A percentile compares a stretch with the other conserved stretches of the same genome.
Conservation (phyloP, 768 basidiomycete genomes). For the Lentinus brumalis region DNA sequence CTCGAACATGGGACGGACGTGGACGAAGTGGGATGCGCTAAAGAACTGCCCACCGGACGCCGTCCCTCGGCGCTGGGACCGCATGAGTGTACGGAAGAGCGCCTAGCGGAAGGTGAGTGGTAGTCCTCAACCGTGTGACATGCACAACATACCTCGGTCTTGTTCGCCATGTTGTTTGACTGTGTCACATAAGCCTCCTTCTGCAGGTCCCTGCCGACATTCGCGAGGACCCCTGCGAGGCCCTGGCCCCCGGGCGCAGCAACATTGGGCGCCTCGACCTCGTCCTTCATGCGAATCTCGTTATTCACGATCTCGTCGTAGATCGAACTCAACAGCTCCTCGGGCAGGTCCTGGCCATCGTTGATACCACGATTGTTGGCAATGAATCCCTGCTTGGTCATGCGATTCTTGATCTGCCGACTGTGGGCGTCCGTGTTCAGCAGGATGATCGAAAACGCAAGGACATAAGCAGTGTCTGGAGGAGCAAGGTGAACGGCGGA, state of each 20-base stretch:
- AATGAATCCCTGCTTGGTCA: constrained; percentile 90
- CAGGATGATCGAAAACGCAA: constrained; percentile 94
- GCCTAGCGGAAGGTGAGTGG: constrained; percentile 50
- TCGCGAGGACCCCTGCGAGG: constrained; percentile 78
- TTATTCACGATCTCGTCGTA: constrained; percentile 90
- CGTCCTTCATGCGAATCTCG: constrained; percentile 99
- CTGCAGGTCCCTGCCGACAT: constrained; percentile 92
- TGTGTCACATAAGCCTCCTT: constrained; percentile 95
- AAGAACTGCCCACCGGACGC: constrained; percentile 87
- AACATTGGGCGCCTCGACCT: constrained; percentile 65
- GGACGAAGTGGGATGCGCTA: constrained; percentile 93
- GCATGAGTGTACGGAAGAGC: constrained; percentile 89
- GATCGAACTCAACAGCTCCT: constrained; percentile 75
- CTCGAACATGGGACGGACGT: constrained; percentile 98
- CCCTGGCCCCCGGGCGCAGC: constrained; percentile 57
- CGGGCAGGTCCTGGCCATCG: constrained; percentile 84
- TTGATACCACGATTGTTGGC: constrained; percentile 98
- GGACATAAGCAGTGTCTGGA: constrained; percentile 88
- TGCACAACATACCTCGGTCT: constrained; percentile 74
- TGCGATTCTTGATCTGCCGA: constrained; percentile 90
- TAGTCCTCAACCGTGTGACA: neutral
- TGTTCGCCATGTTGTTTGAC: constrained; percentile 94
- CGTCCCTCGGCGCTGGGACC: constrained; percentile 83
- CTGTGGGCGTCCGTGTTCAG: constrained; percentile 98
- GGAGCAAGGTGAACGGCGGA: neutral